Evolutionary conservation across 2,329 filamentous ascomycete species (phyloP).

Genomic region (Penicillium sp.): DNA sequence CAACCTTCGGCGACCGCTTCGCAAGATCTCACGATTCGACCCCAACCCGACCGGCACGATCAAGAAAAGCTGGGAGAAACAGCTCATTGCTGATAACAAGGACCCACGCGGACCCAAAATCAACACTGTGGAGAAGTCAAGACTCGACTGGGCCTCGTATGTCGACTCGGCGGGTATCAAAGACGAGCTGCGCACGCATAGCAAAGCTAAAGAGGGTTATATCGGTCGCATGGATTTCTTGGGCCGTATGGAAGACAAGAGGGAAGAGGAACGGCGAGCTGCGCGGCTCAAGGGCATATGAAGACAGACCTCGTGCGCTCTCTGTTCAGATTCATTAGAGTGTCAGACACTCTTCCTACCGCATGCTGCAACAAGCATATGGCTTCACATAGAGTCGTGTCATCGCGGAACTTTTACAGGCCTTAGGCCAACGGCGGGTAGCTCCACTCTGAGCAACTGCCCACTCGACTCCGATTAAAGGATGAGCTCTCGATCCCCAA

Average conservation of each 20-base stretch:
- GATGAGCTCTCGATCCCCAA: background rate
- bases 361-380: background rate
- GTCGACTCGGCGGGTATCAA: conserved; percentile 60
- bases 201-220: conserved; percentile 61
- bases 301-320: background rate
- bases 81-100: conserved; percentile 26
- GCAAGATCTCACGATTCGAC: conserved; percentile 47
- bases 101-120: conserved; percentile 55
- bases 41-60: conserved; percentile 45
- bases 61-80: conserved; percentile 46
- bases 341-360: background rate
- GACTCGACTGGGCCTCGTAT: conserved; percentile 63
- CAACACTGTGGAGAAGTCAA: conserved; percentile 65
- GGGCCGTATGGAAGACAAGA: conserved; percentile 54
- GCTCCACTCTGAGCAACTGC: background rate
- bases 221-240: conserved; percentile 62
- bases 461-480: background rate
- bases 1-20: conserved; percentile 39
- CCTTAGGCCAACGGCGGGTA: background rate
- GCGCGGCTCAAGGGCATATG: conserved; percentile 47
- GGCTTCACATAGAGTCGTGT: background rate
- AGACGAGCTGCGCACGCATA: conserved; percentile 60
- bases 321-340: background rate
- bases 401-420: background rate
- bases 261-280: conserved; percentile 55